Conservation (phyloP, 2,329 filamentous ascomycete genomes). For the Tolypocladium sp. region DNA sequence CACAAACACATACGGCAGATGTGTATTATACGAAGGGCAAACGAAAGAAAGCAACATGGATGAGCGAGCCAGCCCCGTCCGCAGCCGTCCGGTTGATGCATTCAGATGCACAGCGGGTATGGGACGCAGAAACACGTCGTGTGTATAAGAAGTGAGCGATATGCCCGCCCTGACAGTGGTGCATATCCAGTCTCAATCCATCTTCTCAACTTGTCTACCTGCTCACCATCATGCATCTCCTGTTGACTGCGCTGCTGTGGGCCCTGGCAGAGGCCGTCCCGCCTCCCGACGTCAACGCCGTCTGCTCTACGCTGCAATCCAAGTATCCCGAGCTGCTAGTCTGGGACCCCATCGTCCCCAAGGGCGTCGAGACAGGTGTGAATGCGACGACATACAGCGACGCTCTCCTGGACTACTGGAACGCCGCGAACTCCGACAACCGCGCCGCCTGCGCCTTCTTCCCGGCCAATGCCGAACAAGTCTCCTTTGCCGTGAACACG, state of each 20-base stretch:
- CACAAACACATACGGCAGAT: not conserved
- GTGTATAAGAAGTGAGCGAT: not conserved
- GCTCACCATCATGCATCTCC: not conserved
- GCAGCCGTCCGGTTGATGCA: not conserved
- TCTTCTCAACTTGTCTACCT: not conserved
- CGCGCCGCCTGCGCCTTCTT: conserved; percentile 31
- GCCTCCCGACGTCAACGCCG: conserved; percentile 3
- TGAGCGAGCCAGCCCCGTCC: not conserved
- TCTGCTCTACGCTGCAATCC: conserved; percentile 6
- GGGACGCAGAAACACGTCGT: not conserved
- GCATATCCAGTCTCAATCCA: not conserved
- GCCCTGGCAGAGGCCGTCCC: not conserved
- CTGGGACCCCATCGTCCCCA: conserved; percentile 7
- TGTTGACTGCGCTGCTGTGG: not conserved
- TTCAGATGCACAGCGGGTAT: too few species aligned
- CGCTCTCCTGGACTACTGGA: conserved; percentile 9
- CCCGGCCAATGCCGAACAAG: conserved; percentile 38
- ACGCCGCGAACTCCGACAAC: conserved; percentile 6
- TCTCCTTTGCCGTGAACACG: conserved; percentile 40
- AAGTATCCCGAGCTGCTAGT: conserved; percentile 6
- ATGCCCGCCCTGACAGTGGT: not conserved
- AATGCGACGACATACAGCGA: conserved; percentile 3
- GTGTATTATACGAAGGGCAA: not conserved
- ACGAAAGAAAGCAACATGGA: not conserved
- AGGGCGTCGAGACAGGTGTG: not conserved